These are phyloP conservation scores for Cyclotella kingstonii DNA, from an alignment of 108 stramenopile genomes.

Conservation along the genomic window DNA sequence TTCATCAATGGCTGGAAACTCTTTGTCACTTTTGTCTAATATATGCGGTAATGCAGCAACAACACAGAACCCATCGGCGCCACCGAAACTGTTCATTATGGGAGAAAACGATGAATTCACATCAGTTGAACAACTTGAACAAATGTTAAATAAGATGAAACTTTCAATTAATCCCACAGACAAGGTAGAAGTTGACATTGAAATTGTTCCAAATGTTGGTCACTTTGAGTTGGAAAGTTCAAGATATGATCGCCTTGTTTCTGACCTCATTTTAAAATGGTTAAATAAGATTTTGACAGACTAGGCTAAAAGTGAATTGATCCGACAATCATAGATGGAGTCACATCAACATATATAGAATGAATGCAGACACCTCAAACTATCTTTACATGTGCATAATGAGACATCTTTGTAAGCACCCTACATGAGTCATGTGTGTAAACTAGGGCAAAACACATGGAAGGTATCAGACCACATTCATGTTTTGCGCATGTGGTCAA, in stretches of 20 bases:
- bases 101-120: constrained; percentile 26
- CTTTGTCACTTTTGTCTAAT: not conserved
- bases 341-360: too few species aligned
- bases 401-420: too few species aligned
- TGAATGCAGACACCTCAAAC: too few species aligned
- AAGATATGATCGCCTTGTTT: constrained; percentile 17
- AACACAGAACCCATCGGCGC: not conserved
- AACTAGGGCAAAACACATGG: too few species aligned
- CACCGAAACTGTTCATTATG: constrained; percentile 31
- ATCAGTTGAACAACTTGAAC: constrained; percentile 25
- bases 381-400: too few species aligned
- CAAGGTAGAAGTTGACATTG: constrained; percentile 12
- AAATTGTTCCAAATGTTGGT: constrained; percentile 25
- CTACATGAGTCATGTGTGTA: too few species aligned
- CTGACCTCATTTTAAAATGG: constrained; percentile 23
- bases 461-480: too few species aligned
- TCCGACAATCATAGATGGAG: too few species aligned
- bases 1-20: constrained; percentile 4
- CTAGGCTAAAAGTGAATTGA: too few species aligned
- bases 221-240: constrained; percentile 41
- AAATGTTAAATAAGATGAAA: constrained; percentile 13
- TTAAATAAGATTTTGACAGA: constrained; percentile 3
- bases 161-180: not conserved
- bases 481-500: too few species aligned
- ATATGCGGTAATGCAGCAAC: constrained; percentile 12